Base-by-base conservation (phyloP, 805 yeast species). In the Saturnispora bothae region DNA sequence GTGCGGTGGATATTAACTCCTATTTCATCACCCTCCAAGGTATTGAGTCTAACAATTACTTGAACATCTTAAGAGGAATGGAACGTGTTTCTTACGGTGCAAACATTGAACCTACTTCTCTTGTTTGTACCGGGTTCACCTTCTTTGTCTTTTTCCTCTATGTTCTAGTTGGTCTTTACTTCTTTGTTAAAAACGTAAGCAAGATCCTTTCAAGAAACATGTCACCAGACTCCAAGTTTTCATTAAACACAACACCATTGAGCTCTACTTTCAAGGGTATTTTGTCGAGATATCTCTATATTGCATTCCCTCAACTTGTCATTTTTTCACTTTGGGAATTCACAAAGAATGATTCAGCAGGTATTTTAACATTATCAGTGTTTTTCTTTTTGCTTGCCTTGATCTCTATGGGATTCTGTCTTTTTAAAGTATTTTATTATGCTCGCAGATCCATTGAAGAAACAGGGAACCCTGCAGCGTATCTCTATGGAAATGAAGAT, bases 301-400 rank as follows among this genome's bases (percentile, higher is more conserved):
- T 88, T 53, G 96, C 94, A 0, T 85, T 83, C 58, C 76, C 94
- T 3, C 94, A 86, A 57, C 60, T 88, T 41, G 66, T 77, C 14
- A 73, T 86, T 37, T 68, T 88, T 41, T 77, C 95, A 9, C 65
- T 86, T 39, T 88, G 94, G 92, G 95, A 88, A 63, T 86, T 85
- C 57, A 73, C 80, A 6, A 69, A 69, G 50, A 63, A 70, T 37
- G 96, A 88, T 52, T 85, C 96, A 1, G 81, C 94, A 1, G 96
- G 95, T 1, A 85, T 88, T 22, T 74, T 88, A 41, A 86, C 84
- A 4, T 61, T 84, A 42, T 89, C 95, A 2, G 78, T 73, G 27
- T 60, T 88, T 34, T 77, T 83, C 57, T 62, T 88, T 29, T 34
- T 84, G 1, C 60, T 80, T 40, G 66, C 83, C 1, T 43, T 78